phyloP scores from a whole-genome alignment of 2,329 filamentous ascomycete genomes.

The Aspergillus sp. region DNA sequence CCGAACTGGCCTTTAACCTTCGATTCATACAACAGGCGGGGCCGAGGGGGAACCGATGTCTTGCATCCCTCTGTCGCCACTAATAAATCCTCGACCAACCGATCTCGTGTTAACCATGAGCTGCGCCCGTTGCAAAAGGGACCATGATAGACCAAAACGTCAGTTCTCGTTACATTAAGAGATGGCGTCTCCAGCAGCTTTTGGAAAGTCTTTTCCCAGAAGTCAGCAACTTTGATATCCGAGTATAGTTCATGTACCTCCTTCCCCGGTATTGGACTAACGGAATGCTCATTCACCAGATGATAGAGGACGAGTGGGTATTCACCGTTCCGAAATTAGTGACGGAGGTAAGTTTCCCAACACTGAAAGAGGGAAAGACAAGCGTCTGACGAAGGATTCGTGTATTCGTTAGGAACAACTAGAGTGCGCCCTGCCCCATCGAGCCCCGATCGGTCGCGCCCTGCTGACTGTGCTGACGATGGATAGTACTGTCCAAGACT shows the following conservation, averaged over 20 bases:
- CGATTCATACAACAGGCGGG: background rate
- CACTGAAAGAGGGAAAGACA: background rate
- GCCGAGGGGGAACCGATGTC: background rate
- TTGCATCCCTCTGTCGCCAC: background rate
- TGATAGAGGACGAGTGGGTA: background rate
- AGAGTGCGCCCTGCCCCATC: background rate
- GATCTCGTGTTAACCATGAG: background rate
- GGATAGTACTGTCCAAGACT: background rate
- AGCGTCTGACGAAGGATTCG: background rate
- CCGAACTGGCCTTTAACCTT: background rate
- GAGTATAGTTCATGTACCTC: background rate
- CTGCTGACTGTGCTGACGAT: background rate
- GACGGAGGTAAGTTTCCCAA: background rate
- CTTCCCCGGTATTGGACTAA: background rate
- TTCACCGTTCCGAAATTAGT: background rate
- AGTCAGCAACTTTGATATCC: background rate
- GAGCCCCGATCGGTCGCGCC: background rate
- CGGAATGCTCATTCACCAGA: background rate
- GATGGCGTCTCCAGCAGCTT: background rate
- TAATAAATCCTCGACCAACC: background rate
- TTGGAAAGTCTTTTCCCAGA: background rate
- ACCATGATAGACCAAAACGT: background rate
- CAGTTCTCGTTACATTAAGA: background rate
- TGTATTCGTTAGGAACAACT: background rate
- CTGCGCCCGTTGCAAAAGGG: background rate